Evolutionary conservation across 371 early-diverging fungal species (phyloP).

Genomic region (Parasitella parasitica): DNA sequence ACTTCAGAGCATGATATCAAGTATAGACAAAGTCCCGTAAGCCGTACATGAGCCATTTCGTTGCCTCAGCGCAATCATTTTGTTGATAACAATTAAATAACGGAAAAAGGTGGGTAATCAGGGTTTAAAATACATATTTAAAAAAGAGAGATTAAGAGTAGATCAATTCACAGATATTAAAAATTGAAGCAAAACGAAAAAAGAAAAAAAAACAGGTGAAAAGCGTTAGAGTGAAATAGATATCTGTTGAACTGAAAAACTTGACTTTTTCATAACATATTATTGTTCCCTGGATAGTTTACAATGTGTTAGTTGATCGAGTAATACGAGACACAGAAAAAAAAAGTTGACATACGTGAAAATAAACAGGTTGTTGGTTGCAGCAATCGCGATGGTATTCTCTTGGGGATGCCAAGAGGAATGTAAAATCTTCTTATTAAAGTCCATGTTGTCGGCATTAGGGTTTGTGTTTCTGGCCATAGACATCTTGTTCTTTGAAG

Average conservation of each 20-base stretch:
- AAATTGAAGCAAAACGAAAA: not conserved
- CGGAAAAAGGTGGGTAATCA: too few relatives aligned
- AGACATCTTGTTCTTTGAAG: slow-evolving; percentile 51
- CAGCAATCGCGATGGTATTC: slow-evolving; percentile 96
- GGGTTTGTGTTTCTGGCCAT: slow-evolving; percentile 45
- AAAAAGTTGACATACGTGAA: slow-evolving; percentile 87
- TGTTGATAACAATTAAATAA: too few relatives aligned
- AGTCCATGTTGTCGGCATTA: slow-evolving; percentile 89
- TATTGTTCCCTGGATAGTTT: not conserved
- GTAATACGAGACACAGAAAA: too few relatives aligned
- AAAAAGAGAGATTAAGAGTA: too few relatives aligned
- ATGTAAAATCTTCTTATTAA: slow-evolving; percentile 95
- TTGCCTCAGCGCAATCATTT: too few relatives aligned
- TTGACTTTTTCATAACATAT: not conserved
- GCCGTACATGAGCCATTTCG: too few relatives aligned
- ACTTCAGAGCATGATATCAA: too few relatives aligned
- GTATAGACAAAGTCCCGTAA: too few relatives aligned
- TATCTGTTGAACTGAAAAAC: not conserved
- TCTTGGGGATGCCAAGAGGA: slow-evolving; percentile 98
- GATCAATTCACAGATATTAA: too few relatives aligned
- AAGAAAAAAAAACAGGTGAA: not conserved
- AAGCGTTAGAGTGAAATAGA: not conserved
- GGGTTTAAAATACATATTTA: too few relatives aligned
- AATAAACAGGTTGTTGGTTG: slow-evolving; percentile 97
- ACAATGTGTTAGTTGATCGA: not conserved